A percentile compares a stretch with the other conserved stretches of the same genome.
These are phyloP conservation scores for Cynanchum wilfordii DNA, from an alignment of 257 asterid species.

Conservation along the genomic window DNA sequence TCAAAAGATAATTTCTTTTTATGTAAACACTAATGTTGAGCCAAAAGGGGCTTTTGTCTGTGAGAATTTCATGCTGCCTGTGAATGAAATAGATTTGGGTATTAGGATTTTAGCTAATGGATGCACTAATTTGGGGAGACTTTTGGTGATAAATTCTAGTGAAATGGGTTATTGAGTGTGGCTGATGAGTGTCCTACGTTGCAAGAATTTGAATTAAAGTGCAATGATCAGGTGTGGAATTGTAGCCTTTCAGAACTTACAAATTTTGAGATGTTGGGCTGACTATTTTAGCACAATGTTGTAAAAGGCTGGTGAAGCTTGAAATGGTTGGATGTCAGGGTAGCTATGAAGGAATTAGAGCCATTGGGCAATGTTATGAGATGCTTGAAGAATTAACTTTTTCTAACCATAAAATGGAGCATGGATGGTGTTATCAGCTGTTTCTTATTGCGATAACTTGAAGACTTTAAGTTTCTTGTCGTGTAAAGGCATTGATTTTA, in stretches of 20 bases:
- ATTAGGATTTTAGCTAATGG: slow-evolving; percentile 46
- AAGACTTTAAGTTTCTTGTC: slow-evolving; percentile 49
- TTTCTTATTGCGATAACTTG: slow-evolving; percentile 53
- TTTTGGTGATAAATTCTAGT: slow-evolving; percentile 53
- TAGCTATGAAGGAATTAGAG: slow-evolving; percentile 61
- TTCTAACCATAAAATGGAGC: slow-evolving; percentile 56
- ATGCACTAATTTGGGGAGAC: slow-evolving; percentile 51
- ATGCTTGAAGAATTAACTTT: slow-evolving; percentile 62
- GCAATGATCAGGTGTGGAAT: slow-evolving; percentile 69
- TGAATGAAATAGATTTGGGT: slow-evolving; percentile 50
- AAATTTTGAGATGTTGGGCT: slow-evolving; percentile 58
- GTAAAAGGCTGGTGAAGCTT: slow-evolving; percentile 58
- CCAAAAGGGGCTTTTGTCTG: slow-evolving; percentile 38
- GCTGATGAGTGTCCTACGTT: slow-evolving; percentile 66
- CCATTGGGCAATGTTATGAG: slow-evolving; percentile 64
- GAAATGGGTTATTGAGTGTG: slow-evolving; percentile 55
- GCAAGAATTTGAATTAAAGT: slow-evolving; percentile 62
- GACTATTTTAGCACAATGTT: slow-evolving; percentile 74
- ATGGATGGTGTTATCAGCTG: slow-evolving; percentile 71
- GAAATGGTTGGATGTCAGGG: slow-evolving; percentile 72
- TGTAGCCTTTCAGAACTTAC: slow-evolving; percentile 57
- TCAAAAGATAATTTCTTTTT: slow-evolving; percentile 32
- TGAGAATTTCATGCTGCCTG: slow-evolving; percentile 31
- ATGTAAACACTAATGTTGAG: slow-evolving; percentile 35
- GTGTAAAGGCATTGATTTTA: slow-evolving; percentile 50